A percentile compares a stretch with the other conserved stretches of the same genome.
These are phyloP conservation scores for Rhamnella rubrinervis DNA, from an alignment of 331 rosid genomes.

Conservation along the genomic window DNA sequence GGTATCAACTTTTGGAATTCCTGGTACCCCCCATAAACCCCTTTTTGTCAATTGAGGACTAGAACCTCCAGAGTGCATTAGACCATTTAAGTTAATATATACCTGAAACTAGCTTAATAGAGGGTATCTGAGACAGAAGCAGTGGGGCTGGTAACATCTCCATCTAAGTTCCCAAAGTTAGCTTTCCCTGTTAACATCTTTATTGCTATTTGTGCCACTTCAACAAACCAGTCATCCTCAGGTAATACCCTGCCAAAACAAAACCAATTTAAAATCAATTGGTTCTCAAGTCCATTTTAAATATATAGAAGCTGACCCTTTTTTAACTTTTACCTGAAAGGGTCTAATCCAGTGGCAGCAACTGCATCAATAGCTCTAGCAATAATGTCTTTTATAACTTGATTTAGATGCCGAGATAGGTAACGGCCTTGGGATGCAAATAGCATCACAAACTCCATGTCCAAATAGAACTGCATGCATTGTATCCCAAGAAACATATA, in stretches of 20 bases:
- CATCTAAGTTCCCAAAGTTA: constrained; percentile 49
- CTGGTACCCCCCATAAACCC: too few species aligned
- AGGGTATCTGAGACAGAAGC: constrained; percentile 38
- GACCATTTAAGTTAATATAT: neutral
- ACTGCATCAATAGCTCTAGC: constrained; percentile 69
- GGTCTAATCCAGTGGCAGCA: constrained; percentile 76
- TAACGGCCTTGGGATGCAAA: constrained; percentile 91
- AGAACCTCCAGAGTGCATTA: neutral
- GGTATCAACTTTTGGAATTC: too few species aligned
- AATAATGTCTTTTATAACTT: constrained; percentile 71
- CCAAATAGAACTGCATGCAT: constrained; percentile 73
- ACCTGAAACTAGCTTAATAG: neutral
- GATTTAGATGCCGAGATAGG: constrained; percentile 79
- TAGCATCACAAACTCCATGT: constrained; percentile 89
- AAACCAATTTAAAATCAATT: too few species aligned
- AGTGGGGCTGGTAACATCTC: constrained; percentile 63
- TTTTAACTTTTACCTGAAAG: constrained; percentile 58
- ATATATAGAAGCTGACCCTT: too few species aligned
- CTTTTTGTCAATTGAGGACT: too few species aligned
- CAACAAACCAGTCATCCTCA: constrained; percentile 94
- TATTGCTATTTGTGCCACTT: constrained; percentile 80
- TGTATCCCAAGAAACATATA: neutral
- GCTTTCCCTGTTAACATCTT: constrained; percentile 76
- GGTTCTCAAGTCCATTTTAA: too few species aligned
- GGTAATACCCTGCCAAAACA: constrained; percentile 56